Percentiles rank a stretch among this genome's conserved stretches.
Conservation (phyloP, 2,329 filamentous ascomycete species). For the Paraphoma chrysanthemicola region DNA sequence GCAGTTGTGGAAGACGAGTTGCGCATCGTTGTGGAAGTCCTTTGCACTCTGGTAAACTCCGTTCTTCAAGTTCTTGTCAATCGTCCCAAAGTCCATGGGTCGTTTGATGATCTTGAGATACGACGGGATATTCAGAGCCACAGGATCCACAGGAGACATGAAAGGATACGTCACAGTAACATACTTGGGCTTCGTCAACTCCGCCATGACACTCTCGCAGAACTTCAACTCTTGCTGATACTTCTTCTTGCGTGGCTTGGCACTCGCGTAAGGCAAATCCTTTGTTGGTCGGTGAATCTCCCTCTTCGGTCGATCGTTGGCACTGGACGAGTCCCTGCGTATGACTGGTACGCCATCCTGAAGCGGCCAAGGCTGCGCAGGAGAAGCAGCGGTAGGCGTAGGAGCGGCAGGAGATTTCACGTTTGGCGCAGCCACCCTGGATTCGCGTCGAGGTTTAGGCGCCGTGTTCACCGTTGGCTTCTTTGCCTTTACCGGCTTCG, state of each 20-base stretch:
- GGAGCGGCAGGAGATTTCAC: conserved; percentile 54
- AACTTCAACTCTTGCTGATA: conserved; percentile 88
- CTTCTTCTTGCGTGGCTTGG: conserved; percentile 90
- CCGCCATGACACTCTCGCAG: conserved; percentile 79
- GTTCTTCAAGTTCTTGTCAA: conserved; percentile 75
- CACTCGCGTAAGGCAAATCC: conserved; percentile 84
- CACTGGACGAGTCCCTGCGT: conserved; percentile 81
- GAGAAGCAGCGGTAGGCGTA: conserved; percentile 49
- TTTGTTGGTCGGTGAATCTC: conserved; percentile 91
- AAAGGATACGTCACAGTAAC: conserved; percentile 74
- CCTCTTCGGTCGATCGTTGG: conserved; percentile 84
- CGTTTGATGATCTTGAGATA: conserved; percentile 96
- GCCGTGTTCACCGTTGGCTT: conserved; percentile 41
- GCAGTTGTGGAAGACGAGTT: conserved; percentile 87
- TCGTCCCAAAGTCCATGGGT: conserved; percentile 93
- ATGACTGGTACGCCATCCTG: conserved; percentile 81
- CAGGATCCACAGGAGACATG: conserved; percentile 84
- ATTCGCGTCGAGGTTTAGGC: conserved; percentile 56
- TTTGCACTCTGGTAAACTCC: conserved; percentile 83
- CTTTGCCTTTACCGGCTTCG: conserved; percentile 64
- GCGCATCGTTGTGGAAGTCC: conserved; percentile 85
- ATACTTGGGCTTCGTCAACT: conserved; percentile 79
- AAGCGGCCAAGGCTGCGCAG: conserved; percentile 71
- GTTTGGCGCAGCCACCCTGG: conserved; percentile 50
- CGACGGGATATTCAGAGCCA: conserved; percentile 89